Conservation (phyloP, 1,139 yeast genomes). For the Yamadazyma triangularis region DNA sequence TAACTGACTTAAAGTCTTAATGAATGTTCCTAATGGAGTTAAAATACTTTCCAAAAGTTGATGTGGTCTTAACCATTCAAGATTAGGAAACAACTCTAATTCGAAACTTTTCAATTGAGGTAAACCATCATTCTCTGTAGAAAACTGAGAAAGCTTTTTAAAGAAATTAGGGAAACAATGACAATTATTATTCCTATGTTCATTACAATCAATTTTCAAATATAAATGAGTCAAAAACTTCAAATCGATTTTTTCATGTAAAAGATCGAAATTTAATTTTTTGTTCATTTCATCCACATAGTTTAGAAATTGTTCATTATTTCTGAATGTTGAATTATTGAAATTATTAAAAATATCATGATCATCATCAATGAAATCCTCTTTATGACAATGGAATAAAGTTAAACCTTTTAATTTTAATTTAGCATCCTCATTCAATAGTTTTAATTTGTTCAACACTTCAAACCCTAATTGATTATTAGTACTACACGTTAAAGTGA, state of each 20-base stretch:
- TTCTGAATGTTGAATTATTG: background rate
- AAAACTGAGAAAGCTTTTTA: slow-evolving; percentile 20
- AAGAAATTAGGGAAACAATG: slow-evolving; percentile 30
- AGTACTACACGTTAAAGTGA: slow-evolving; percentile 31
- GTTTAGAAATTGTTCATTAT: slow-evolving; percentile 3
- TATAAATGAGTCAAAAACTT: slow-evolving; percentile 19
- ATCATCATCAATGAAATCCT: slow-evolving; percentile 7
- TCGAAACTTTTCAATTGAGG: slow-evolving; percentile 29
- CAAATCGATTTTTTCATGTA: slow-evolving; percentile 25
- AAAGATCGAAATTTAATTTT: slow-evolving; percentile 17
- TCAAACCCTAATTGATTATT: slow-evolving; percentile 29
- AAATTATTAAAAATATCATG: slow-evolving; percentile 1
- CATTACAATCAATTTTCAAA: slow-evolving; percentile 32
- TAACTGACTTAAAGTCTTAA: slow-evolving; percentile 21
- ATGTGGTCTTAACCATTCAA: slow-evolving; percentile 38
- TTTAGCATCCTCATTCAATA: slow-evolving; percentile 18
- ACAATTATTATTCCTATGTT: slow-evolving; percentile 22
- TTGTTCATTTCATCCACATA: slow-evolving; percentile 17
- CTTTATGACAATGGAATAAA: slow-evolving; percentile 32
- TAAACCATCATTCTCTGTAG: slow-evolving; percentile 21
- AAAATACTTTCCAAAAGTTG: slow-evolving; percentile 29
- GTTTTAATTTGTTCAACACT: slow-evolving; percentile 19
- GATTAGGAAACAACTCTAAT: slow-evolving; percentile 30
- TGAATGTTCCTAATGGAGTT: slow-evolving; percentile 29
- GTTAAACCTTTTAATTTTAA: slow-evolving; percentile 28